Base-by-base conservation (phyloP, 1,284 basidiomycete genomes). In the Cerioporus squamosus region DNA sequence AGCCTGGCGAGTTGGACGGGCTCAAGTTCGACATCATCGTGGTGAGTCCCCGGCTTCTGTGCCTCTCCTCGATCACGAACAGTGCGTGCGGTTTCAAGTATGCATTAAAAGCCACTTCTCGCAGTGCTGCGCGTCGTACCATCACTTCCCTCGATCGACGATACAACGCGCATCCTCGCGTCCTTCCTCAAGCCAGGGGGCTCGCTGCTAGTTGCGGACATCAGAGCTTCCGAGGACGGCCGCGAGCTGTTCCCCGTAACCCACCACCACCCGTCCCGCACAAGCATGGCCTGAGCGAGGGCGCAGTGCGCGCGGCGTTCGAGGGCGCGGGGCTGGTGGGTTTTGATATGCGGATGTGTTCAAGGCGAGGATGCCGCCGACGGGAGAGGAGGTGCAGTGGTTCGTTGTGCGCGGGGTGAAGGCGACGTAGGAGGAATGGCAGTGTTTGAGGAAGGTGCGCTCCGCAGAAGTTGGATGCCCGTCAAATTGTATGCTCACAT, bases 91-190 rank as follows among this genome's bases (percentile, higher is more conserved):
- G 9, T 10, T 10, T 4, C 14, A 3, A 10, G 14, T 10, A 10
- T 36, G 1, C 6, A 4, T 36, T 36, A 10, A 36, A 6, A 10
- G 12, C 12, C 9, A 29, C 26, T 10, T n/a, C n/a, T 18, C 12
- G 17, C 33, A 91, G 89, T 92, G 89, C 67, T 76, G 81, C 6
- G 77, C 81, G 55, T 77, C 89, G 1, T 92, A 88, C 65, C 89
- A 92, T 66, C 90, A 92, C 67, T 79, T 91, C 62, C 74, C 1
- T 78, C 79, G 31, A 78, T 87, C 58, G 71, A 74, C 4, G 75
- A 74, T 5, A 79, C 78, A 23, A 90, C 87, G 3, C 72, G 72
- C n/a, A 73, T 71, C 0, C 80, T 92, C 15, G 74, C 75, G 2
- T 75, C 71, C 23, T 84, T 84, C 67, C 74, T 91, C 54, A 86